phyloP scores from a whole-genome alignment of 306 rosid species.

The Elaeagnus macrophylla region DNA sequence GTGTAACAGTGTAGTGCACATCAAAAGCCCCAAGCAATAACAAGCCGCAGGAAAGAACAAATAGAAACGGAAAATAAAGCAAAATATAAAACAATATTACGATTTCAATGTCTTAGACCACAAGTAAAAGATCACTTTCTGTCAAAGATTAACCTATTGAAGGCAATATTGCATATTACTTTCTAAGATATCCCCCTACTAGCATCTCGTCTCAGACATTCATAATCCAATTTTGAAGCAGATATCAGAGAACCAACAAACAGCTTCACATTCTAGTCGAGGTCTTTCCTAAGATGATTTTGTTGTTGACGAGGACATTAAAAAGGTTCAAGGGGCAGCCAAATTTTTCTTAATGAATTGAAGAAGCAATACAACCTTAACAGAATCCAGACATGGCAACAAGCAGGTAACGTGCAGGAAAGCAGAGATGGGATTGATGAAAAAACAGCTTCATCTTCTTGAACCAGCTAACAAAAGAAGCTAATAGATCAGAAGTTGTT shows the following conservation, averaged over 20 bases:
- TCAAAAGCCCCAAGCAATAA: too few species aligned
- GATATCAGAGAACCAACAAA: slow-evolving; percentile 1
- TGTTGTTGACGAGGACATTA: slow-evolving; percentile 9
- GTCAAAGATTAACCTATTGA: background rate
- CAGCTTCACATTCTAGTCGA: slow-evolving; percentile 10
- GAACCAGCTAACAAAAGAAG: slow-evolving; percentile 36
- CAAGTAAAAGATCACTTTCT: too few species aligned
- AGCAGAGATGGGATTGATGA: slow-evolving; percentile 15
- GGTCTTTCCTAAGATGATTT: slow-evolving; percentile 8
- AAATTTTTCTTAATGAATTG: slow-evolving; percentile 2
- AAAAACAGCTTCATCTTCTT: slow-evolving; percentile 31
- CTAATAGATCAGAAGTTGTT: slow-evolving; percentile 28
- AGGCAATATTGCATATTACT: background rate
- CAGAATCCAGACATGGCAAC: slow-evolving; percentile 20
- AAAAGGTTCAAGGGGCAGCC: slow-evolving; percentile 13
- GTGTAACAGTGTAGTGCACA: too few species aligned
- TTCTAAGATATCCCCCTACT: slow-evolving; percentile 2
- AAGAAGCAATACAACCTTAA: slow-evolving; percentile 4
- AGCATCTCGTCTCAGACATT: background rate
- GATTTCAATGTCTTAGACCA: too few species aligned
- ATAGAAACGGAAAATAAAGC: too few species aligned
- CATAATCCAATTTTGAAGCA: background rate
- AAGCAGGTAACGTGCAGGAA: slow-evolving; percentile 31
- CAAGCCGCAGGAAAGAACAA: too few species aligned
- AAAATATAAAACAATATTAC: too few species aligned